Evolutionary conservation across 2,329 filamentous ascomycete species (phyloP).

Genomic region (Fusarium armeniacum): DNA sequence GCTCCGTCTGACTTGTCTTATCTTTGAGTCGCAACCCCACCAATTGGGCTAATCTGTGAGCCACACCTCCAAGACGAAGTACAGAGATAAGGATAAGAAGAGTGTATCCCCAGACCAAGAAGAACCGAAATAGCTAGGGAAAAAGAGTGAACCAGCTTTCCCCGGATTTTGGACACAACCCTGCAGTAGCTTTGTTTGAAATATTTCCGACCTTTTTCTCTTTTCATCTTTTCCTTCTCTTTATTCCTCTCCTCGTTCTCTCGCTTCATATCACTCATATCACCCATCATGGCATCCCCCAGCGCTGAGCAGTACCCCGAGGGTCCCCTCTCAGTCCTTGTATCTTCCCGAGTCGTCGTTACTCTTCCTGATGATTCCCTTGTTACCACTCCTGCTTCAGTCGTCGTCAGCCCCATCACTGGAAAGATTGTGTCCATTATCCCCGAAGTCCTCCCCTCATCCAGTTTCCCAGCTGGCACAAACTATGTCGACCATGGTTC

Average conservation of each 20-base stretch:
- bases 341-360: slow-evolving; percentile 86
- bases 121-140: slow-evolving; percentile 8
- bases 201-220: slow-evolving; percentile 12
- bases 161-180: slow-evolving; percentile 28
- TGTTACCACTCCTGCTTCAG: slow-evolving; percentile 82
- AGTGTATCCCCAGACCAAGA: slow-evolving; percentile 15
- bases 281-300: slow-evolving; percentile 52
- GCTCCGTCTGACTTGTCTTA: slow-evolving; percentile 35
- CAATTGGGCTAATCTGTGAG: slow-evolving; percentile 35
- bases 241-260: slow-evolving; percentile 9
- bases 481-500: slow-evolving; percentile 88
- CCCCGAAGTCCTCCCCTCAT: slow-evolving; percentile 78
- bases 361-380: slow-evolving; percentile 74
- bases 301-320: slow-evolving; percentile 40
- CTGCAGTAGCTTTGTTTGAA: slow-evolving; percentile 25
- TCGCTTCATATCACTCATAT: neutral
- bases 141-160: slow-evolving; percentile 26
- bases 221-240: slow-evolving; percentile 24
- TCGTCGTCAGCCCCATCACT: slow-evolving; percentile 80
- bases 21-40: slow-evolving; percentile 45
- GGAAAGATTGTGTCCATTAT: slow-evolving; percentile 88
- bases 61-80: slow-evolving; percentile 18
- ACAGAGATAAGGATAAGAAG: slow-evolving; percentile 47
- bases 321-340: slow-evolving; percentile 76
- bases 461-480: slow-evolving; percentile 78